Evolutionary conservation across 208 protist species (phyloP).

Genomic region (Jaenimonas drosophilae): DNA sequence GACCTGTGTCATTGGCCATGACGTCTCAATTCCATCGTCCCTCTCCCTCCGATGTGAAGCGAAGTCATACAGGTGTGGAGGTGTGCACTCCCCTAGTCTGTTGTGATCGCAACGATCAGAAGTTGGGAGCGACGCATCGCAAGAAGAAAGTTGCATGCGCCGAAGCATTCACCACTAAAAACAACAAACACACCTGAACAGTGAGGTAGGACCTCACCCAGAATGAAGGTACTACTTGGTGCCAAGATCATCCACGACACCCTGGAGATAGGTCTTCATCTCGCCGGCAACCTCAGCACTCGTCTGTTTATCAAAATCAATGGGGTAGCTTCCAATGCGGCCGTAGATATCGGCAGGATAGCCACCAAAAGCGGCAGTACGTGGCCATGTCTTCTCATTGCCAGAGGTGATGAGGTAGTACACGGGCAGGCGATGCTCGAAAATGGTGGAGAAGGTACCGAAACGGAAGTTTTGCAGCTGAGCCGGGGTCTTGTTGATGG

Average conservation of each 20-base stretch:
- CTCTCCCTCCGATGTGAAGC: too few relatives aligned
- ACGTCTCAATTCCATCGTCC: too few relatives aligned
- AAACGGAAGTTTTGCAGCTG: conserved; percentile 35
- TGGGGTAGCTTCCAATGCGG: conserved; percentile 16
- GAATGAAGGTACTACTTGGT: too few relatives aligned
- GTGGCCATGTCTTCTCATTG: conserved; percentile 45
- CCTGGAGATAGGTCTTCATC: conserved; percentile 24
- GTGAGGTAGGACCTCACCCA: too few relatives aligned
- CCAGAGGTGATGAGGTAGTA: conserved; percentile 37
- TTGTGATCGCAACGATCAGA: too few relatives aligned
- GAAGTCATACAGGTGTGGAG: too few relatives aligned
- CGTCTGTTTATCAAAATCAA: conserved; percentile 19
- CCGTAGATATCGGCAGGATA: conserved; percentile 30
- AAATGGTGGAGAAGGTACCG: conserved; percentile 43
- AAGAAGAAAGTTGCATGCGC: too few relatives aligned
- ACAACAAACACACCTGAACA: too few relatives aligned
- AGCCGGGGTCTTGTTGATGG: conserved; percentile 38
- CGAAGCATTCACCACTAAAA: too few relatives aligned
- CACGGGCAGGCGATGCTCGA: conserved; percentile 27
- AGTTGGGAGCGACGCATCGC: too few relatives aligned
- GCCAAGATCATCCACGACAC: conserved; percentile 19
- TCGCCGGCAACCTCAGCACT: conserved; percentile 13
- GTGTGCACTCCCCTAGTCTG: too few relatives aligned
- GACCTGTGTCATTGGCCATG: too few relatives aligned
- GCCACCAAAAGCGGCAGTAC: conserved; percentile 18